Evolutionary conservation across 352 stramenopile species (phyloP), one percentile per base, ranked within the genome.

Genomic region (Saprolegnia diclina): DNA sequence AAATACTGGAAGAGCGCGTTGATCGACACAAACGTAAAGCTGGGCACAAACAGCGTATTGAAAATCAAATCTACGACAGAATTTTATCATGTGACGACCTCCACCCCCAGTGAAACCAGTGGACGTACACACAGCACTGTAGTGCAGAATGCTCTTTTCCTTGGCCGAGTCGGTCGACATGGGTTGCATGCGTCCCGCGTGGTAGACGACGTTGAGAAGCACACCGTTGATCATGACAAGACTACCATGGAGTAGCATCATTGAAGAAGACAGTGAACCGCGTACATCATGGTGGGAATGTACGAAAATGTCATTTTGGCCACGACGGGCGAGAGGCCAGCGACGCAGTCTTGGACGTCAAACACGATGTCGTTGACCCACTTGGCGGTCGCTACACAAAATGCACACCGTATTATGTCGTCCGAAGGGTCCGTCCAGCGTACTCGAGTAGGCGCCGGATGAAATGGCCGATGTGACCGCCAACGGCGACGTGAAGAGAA

Each of bases 41-140:
- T 92, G 5, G 86, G 86, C 65, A 94, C 84, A 67, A 92, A 91
- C 61, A 94, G 85, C 53, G 86, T 94, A 79, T 92, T 94, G 56
- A 94, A 94, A 59, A 94, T 88, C 69, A 94, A 72, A 67, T 94
- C 63, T 69, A 62, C 7, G 1, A 53, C 18, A 35, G n/a, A 45
- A n/a, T n/a, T n/a, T 19, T 13, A 46, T n/a, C n/a, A 16, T 46
- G 9, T 16, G 9, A 16, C 40, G 40, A 46, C 9, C 40, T 46
- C 40, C 16, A 9, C 21, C 7, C 16, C 62, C 9, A 18, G 35
- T 22, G 0, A 22, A 22, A 56, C 22, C 13, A 42, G 1, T 29
- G 14, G 7, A 26, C 53, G 42, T 69, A 69, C 63, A 69, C 48
- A 69, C 37, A 18, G 81, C 78, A 29, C 84, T 87, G 10, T 81